phyloP scores from a whole-genome alignment of 495 filamentous ascomycete genomes.

The Thermochaetoides thermophila region DNA sequence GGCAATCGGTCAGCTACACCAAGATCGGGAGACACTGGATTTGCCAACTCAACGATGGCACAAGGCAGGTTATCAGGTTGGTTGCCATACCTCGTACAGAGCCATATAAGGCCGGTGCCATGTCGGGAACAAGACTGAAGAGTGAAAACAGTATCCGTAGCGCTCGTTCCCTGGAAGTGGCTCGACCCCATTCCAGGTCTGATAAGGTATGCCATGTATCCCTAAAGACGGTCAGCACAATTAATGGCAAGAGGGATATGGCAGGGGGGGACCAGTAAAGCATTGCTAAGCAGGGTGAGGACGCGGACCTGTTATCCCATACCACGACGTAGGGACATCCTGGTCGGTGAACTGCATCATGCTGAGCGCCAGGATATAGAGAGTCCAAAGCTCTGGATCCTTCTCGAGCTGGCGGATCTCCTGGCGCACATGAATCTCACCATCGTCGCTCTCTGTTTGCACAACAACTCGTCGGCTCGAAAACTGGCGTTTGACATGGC shows the following conservation, averaged over 20 bases:
- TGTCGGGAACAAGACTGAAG: conserved; percentile 48
- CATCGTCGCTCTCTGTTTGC: conserved; percentile 2
- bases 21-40: background rate
- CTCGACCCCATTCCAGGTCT: conserved; percentile 41
- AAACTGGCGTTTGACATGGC: conserved; percentile 13
- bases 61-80: background rate
- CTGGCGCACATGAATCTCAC: conserved; percentile 12
- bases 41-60: background rate
- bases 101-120: conserved; percentile 63
- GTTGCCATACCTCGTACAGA: conserved; percentile 43
- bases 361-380: conserved; percentile 41
- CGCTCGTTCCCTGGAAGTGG: conserved; percentile 28
- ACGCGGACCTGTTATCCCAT: conserved; percentile 34
- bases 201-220: conserved; percentile 49
- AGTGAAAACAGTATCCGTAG: conserved; percentile 51
- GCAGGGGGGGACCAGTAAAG: no score
- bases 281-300: no score
- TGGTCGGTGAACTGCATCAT: conserved; percentile 41
- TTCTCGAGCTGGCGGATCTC: conserved; percentile 45
- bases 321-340: conserved; percentile 39
- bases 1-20: conserved; percentile 4
- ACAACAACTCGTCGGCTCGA: conserved; percentile 10
- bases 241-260: no score
- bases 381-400: conserved; percentile 40
- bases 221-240: no score